These are phyloP conservation scores for Starmerella geochares DNA, from an alignment of 805 yeast species.

Conservation along the genomic window DNA sequence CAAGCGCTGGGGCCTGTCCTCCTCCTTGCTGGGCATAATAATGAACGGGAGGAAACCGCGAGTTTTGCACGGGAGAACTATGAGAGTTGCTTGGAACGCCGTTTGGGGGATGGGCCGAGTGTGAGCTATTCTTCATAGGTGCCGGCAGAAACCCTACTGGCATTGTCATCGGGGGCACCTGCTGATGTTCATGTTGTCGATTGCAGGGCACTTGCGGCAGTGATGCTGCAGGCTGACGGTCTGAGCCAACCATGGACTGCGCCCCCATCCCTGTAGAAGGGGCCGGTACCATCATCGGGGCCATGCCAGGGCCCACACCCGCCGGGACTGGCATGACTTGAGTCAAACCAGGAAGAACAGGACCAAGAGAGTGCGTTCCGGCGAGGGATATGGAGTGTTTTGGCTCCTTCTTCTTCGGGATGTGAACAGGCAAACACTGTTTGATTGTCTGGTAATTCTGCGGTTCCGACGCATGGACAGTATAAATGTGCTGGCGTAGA, in stretches of 20 bases:
- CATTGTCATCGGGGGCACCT: background rate
- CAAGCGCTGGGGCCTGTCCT: slow-evolving; percentile 2
- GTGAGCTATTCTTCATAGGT: background rate
- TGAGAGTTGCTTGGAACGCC: background rate
- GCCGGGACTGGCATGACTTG: background rate
- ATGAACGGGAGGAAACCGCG: background rate
- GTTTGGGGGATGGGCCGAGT: background rate
- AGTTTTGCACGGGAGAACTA: background rate
- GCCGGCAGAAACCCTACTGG: background rate
- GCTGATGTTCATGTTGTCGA: background rate
- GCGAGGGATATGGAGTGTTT: background rate
- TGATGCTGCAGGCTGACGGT: background rate
- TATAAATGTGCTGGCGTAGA: slow-evolving; percentile 80
- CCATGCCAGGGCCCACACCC: background rate
- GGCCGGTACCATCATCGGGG: slow-evolving; percentile 1
- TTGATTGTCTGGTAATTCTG: slow-evolving; percentile 23
- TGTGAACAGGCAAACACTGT: slow-evolving; percentile 6
- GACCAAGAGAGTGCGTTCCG: background rate
- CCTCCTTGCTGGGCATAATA: background rate
- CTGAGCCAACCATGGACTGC: no score
- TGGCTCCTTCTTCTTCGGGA: background rate
- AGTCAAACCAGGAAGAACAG: background rate
- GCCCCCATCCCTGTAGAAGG: background rate
- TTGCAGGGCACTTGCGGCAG: background rate
- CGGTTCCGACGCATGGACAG: slow-evolving; percentile 55